These are phyloP conservation scores for Microbotryum silenes-acaulis DNA, from an alignment of 1,284 basidiomycete genomes.

Conservation along the genomic window DNA sequence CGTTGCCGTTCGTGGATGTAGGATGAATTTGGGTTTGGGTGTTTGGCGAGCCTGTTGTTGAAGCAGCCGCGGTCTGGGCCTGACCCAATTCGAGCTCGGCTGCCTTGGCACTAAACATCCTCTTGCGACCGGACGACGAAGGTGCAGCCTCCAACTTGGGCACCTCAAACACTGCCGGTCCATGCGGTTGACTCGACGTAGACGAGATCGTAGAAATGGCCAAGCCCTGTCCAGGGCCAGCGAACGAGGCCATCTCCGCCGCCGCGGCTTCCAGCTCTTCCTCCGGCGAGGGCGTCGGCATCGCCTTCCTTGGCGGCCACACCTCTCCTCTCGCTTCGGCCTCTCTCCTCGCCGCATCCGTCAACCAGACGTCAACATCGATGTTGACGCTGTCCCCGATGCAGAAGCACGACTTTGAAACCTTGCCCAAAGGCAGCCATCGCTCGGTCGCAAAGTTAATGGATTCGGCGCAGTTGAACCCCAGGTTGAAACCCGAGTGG, in stretches of 20 bases:
- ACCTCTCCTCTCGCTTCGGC: constrained; percentile 19
- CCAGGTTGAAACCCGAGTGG: constrained; percentile 81
- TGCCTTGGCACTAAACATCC: no score
- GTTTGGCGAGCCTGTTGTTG: not conserved
- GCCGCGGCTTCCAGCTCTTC: constrained; percentile 1
- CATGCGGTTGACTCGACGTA: no score
- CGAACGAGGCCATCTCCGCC: no score
- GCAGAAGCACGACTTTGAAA: constrained; percentile 72
- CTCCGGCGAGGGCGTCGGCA: not conserved
- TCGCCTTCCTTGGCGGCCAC: constrained; percentile 13
- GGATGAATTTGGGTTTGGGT: not conserved
- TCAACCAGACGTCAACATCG: constrained; percentile 62
- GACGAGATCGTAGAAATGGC: no score
- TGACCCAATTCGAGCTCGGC: no score
- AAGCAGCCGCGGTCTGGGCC: no score
- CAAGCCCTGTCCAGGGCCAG: no score
- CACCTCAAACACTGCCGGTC: no score
- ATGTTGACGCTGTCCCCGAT: constrained; percentile 74
- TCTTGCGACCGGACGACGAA: no score
- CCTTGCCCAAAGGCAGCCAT: not conserved
- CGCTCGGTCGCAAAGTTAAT: constrained; percentile 90
- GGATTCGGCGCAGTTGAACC: constrained; percentile 94
- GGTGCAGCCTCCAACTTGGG: no score
- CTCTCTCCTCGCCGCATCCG: constrained; percentile 30
- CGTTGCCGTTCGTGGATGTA: not conserved